Evolutionary conservation across 2,329 filamentous ascomycete genomes (phyloP).

Genomic region (Phialemoniopsis sp.): DNA sequence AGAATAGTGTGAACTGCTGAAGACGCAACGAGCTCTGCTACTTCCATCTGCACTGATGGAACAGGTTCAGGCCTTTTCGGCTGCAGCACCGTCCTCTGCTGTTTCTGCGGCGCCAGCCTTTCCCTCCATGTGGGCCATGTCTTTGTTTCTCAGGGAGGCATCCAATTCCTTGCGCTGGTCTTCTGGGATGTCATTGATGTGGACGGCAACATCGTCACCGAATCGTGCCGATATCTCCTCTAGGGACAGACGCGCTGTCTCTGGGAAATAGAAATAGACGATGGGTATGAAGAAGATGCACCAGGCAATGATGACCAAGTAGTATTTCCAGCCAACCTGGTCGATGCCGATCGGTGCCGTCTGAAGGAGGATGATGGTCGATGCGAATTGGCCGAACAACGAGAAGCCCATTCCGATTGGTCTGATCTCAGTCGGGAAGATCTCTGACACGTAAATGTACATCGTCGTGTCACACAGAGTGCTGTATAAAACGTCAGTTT

Average conservation of each 20-base stretch:
- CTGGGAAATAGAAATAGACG: constrained; percentile 36
- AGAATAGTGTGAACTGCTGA: too few species aligned
- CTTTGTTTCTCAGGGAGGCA: constrained; percentile 10
- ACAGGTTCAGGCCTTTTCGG: too few species aligned
- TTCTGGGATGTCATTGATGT: constrained; percentile 36
- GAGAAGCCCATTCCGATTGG: constrained; percentile 48
- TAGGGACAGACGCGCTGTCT: constrained; percentile 34
- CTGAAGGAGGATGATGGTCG: constrained; percentile 43
- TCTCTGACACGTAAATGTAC: constrained; percentile 32
- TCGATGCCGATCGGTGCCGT: constrained; percentile 37
- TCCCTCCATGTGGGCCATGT: constrained; percentile 5
- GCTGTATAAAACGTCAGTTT: constrained; percentile 17
- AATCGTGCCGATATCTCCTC: constrained; percentile 41
- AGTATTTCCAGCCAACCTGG: constrained; percentile 44
- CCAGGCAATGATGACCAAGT: constrained; percentile 41
- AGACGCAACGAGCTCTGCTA: too few species aligned
- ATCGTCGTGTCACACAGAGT: constrained; percentile 33
- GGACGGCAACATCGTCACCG: constrained; percentile 44
- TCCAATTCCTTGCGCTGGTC: constrained; percentile 14
- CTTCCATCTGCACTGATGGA: too few species aligned
- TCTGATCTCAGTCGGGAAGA: constrained; percentile 41
- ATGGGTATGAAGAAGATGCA: constrained; percentile 32
- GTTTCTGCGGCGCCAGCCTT: too few species aligned
- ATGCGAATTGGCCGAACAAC: constrained; percentile 42
- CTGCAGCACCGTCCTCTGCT: too few species aligned